Base-by-base conservation (phyloP, 2,329 filamentous ascomycete species). In the Hypoxylon sp. region DNA sequence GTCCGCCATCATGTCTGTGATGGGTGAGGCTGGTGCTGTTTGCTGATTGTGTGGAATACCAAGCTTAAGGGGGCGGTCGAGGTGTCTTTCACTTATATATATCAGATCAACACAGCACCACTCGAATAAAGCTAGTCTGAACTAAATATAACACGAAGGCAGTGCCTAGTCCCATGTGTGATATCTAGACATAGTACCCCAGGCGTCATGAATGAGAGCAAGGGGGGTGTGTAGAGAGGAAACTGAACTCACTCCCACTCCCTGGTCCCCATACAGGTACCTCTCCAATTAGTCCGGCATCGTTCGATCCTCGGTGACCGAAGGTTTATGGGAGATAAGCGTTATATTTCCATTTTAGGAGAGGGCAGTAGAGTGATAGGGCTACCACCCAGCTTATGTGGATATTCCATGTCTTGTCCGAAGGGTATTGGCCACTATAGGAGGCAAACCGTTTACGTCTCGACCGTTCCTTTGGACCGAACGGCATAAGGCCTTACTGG, bases 251-350 rank as follows among this genome's bases (percentile, higher is more conserved):
- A 77, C 75, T 67, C 76, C 72, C 72, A 70, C 44, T 59, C 66
- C 70, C 48, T 62, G 42, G 61, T 68, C 70, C 44, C 64, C 69
- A 70, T 75, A 68, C 55, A 60, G 62, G 62, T 64, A 70, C 73
- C 62, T 75, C 62, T 75, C 63, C 64, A 69, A 65, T 68, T 76
- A 75, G 79, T 78, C 81, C 80, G 81, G 80, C 69, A 73, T 75
- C 77, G 74, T 73, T 75, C 70, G 73, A 71, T 68, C 73, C 75
- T 83, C 82, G 82, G 82, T 81, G 74, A 82, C 82, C 82, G 82
- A 83, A 82, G 76, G 70, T 74, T 77, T 75, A 76, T 79, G 76
- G 75, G 68, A 71, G 74, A 80, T 78, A 75, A 76, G 76, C 78
- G 76, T 75, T 71, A 77, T 72, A 73, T 77, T 80, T 75, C 80